These are phyloP conservation scores for Leccinum arenicola DNA, from an alignment of 768 basidiomycete species.

Conservation along the genomic window DNA sequence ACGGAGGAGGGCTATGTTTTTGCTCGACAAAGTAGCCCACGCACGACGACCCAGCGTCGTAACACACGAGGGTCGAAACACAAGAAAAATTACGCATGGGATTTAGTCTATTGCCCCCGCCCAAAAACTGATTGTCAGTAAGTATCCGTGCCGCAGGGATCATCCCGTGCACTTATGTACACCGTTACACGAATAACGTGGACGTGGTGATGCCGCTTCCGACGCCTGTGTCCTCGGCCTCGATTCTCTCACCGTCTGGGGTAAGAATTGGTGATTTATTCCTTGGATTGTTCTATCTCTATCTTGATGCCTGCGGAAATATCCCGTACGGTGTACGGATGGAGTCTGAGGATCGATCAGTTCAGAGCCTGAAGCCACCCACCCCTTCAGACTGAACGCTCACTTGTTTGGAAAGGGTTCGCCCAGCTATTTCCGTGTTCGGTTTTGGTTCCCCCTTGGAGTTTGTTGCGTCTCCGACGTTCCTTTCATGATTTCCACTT, in stretches of 20 bases:
- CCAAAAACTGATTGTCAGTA: background rate
- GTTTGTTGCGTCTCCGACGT: background rate
- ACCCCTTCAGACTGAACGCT: too few relatives aligned
- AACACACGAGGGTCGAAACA: background rate
- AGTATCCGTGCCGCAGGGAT: background rate
- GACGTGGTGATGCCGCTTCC: background rate
- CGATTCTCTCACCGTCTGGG: background rate
- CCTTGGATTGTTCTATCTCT: too few relatives aligned
- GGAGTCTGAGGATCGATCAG: background rate
- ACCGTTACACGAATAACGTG: too few relatives aligned
- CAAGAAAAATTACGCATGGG: background rate
- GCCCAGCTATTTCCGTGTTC: too few relatives aligned
- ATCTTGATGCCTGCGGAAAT: too few relatives aligned
- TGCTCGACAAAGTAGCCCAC: background rate
- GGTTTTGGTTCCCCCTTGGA: too few relatives aligned
- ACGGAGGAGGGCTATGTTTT: background rate
- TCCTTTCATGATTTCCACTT: background rate
- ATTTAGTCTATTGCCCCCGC: background rate
- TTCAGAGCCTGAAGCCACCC: too few relatives aligned
- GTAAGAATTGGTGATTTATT: background rate
- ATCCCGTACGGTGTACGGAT: too few relatives aligned
- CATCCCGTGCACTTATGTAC: background rate
- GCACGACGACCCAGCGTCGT: background rate
- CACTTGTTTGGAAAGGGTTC: too few relatives aligned
- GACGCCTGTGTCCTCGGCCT: background rate